Evolutionary conservation across 345 rosid species (phyloP).

Genomic region (Ceriops zippeliana): DNA sequence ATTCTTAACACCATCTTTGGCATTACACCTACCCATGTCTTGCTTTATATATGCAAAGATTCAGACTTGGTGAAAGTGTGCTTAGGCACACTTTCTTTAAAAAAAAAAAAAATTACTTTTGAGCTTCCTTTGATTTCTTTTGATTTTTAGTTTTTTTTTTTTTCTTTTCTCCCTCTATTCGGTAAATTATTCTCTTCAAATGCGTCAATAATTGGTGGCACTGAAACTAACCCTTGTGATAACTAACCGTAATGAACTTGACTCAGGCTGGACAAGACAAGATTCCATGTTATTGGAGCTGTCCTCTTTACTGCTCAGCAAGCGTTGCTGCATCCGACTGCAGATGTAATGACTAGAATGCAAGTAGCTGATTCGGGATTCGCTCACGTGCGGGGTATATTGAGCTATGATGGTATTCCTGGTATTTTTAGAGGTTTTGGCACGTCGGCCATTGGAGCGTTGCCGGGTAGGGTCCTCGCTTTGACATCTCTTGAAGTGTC

Average conservation of each 20-base stretch:
- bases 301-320: constrained; percentile 55
- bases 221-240: background rate
- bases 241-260: background rate
- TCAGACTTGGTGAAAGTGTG: too few species aligned
- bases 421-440: constrained; percentile 60
- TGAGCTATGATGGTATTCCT: constrained; percentile 42
- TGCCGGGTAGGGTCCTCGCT: constrained; percentile 56
- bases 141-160: too few species aligned
- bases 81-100: too few species aligned
- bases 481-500: constrained; percentile 66
- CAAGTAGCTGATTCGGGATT: constrained; percentile 50
- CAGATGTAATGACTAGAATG: constrained; percentile 61
- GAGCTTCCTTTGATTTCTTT: too few species aligned
- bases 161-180: too few species aligned
- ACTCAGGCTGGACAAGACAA: constrained; percentile 53
- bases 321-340: constrained; percentile 51
- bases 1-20: too few species aligned
- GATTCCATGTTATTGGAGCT: constrained; percentile 57
- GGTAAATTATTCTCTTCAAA: too few species aligned
- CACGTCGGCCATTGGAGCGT: constrained; percentile 51
- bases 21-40: too few species aligned
- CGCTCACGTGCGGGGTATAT: constrained; percentile 40
- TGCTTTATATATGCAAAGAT: too few species aligned
- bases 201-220: too few species aligned
- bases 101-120: too few species aligned